phyloP scores from a whole-genome alignment of 108 stramenopile species.

The Nitzschia palea region DNA sequence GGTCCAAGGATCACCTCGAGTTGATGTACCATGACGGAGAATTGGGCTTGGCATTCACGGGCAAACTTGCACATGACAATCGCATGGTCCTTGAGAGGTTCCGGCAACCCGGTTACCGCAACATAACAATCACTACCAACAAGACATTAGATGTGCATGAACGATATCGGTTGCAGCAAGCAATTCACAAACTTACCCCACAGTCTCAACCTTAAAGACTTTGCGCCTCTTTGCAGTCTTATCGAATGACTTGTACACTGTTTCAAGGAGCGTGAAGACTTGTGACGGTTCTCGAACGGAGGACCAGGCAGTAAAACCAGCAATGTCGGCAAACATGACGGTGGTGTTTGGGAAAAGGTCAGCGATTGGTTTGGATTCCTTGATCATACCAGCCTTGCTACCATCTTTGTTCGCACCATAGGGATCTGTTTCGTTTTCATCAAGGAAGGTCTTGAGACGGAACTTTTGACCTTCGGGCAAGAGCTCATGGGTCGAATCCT shows the following conservation, averaged over 20 bases:
- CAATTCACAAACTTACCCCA: constrained; percentile 12
- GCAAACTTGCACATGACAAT: constrained; percentile 54
- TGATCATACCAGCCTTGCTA: constrained; percentile 1
- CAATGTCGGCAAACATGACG: constrained; percentile 72
- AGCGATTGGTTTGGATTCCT: constrained; percentile 53
- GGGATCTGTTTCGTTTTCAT: neutral
- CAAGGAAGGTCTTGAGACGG: constrained; percentile 15
- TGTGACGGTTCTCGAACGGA: constrained; percentile 49
- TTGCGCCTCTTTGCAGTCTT: constrained; percentile 33
- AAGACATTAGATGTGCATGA: neutral
- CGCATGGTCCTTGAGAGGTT: constrained; percentile 56
- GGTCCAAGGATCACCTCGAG: constrained; percentile 32
- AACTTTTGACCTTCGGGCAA: constrained; percentile 14
- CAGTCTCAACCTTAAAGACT: constrained; percentile 59
- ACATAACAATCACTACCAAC: constrained; percentile 54
- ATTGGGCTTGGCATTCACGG: constrained; percentile 41
- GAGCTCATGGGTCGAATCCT: neutral
- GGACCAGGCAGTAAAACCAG: constrained; percentile 55
- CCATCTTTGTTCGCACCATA: neutral
- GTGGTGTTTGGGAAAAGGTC: constrained; percentile 70
- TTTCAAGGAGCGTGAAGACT: constrained; percentile 63
- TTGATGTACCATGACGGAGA: constrained; percentile 27
- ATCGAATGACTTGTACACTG: constrained; percentile 60
- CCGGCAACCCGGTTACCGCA: constrained; percentile 59
- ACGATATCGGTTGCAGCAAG: neutral